Base-by-base conservation (phyloP, 306 rosid genomes). In the Ziziphus jujuba region DNA sequence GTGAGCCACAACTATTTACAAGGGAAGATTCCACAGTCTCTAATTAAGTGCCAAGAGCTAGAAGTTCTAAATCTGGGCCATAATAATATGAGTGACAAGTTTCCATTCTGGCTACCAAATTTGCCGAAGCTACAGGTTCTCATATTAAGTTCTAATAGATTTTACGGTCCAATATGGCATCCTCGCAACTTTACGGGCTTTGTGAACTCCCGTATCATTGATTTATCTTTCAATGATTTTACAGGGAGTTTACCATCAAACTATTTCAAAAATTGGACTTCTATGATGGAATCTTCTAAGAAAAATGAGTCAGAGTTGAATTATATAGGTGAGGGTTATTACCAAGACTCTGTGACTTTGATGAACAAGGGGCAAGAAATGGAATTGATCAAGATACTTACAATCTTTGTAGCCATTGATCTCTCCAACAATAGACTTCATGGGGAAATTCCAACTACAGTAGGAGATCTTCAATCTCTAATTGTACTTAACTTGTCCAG, bases 1-100 rank as follows among this genome's bases (percentile, higher is more conserved):
- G 12, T 43, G n/a, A 44, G 67, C 16, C 38, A 43, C 21, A 62
- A 62, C 35, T n/a, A 23, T 10, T 44, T 62, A 6, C 36, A 44
- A 22, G 67, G 67, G 13, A 45, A 62, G 54, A 17, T 62, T 62
- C 67, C 67, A 44, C 10, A 22, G 23, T 62, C 67, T 43, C 25
- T 62, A 34, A 15, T 40, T 21, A 43, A 43, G 3, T 62, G 67
- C 0, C 1, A 13, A 14, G 7, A 5, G 7, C 7, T 62, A 15
- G 0, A 13, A 44, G 21, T 64, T 64, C 16, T 65, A 5, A 51
- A 65, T 50, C 58, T 65, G 20, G 69, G 69, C 2, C 22, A 50
- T 58, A 65, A 65, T 35, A 24, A 49, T 8, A 9, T 50, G 10
- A 65, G n/a, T 50, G 58, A 6, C 25, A 21, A 15, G 4, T 65